Base-by-base conservation (phyloP, 306 rosid genomes). In the Sechiopsis laciniata region DNA sequence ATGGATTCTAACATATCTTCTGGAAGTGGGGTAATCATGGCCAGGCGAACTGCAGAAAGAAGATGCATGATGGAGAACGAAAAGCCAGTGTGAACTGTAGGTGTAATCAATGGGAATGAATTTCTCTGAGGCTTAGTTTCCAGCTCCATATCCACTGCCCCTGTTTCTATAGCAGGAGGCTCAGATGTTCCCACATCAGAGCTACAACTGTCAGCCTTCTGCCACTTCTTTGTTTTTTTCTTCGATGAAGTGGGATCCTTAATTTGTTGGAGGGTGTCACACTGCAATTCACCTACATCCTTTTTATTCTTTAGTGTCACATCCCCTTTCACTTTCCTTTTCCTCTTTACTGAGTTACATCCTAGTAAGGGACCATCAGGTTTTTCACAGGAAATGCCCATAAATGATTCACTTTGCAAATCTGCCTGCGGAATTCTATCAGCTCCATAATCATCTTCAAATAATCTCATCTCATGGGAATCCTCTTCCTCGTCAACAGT, bases 21-120 rank as follows among this genome's bases (percentile, higher is more conserved):
- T 16, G 87, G 78, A 81, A 76, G 83, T 59, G 87, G 89, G 72
- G 84, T 85, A 60, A 88, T 83, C 97, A 91, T 85, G 77, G 99
- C 96, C 81, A 82, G 75, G 75, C 99, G 97, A 61, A 91, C 96
- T 64, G 99, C 99, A 35, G 99, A 86, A 72, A 95, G 97, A 80
- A 95, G 97, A 78, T 89, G 97, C 67, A 95, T 79, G 75, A 91
- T 79, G 42, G 99, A 95, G 83, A 95, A 95, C 55, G 99, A 91
- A 85, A 95, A 95, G 50, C 95, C 97, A 57, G 95, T 84, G 77
- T 84, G 99, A 73, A 95, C 93, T 19, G 97, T 91, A 4, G 99
- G 99, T 15, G 91, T 95, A 78, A 95, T 95, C 80, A 86, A 79
- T 78, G 84, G 86, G 81, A 84, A 95, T 19, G 92, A 45, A 78